Conservation (phyloP, 2,329 filamentous ascomycete genomes). For the Clonostachys chloroleuca region DNA sequence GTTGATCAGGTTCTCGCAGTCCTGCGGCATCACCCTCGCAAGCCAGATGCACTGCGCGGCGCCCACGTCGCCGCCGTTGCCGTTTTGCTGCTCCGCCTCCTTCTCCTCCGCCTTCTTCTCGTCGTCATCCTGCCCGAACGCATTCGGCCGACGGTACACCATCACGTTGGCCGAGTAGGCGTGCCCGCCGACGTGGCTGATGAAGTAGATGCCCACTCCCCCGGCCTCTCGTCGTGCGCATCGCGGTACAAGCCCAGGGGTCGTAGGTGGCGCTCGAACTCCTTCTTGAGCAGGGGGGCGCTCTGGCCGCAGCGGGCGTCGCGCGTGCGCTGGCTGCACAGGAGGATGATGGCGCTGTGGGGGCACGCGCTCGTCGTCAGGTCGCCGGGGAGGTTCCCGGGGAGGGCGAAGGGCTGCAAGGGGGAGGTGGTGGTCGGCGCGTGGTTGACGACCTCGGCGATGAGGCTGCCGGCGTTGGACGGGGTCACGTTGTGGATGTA, state of each 20-base stretch:
- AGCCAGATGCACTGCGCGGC: conserved; percentile 93
- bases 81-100: conserved; percentile 19
- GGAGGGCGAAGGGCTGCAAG: conserved; percentile 29
- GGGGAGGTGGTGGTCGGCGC: conserved; percentile 72
- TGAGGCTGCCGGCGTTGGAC: conserved; percentile 64
- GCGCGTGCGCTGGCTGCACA: conserved; percentile 92
- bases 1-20: conserved; percentile 87
- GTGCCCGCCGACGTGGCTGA: conserved; percentile 93
- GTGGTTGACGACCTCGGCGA: conserved; percentile 64
- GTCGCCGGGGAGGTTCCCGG: conserved; percentile 10
- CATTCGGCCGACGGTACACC: conserved; percentile 69
- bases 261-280: conserved; percentile 85
- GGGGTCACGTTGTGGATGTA: conserved; percentile 82
- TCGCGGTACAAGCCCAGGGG: conserved; percentile 83
- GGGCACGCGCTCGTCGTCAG: conserved; percentile 54
- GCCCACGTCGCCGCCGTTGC: conserved; percentile 32
- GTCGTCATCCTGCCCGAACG: conserved; percentile 46
- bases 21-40: conserved; percentile 76
- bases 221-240: conserved; percentile 80
- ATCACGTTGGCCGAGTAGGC: conserved; percentile 96
- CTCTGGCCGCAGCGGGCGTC: conserved; percentile 94
- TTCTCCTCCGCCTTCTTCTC: conserved; percentile 6
- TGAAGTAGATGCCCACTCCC: conserved; percentile 96
- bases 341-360: conserved; percentile 81
- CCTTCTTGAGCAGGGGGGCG: conserved; percentile 80